These are phyloP conservation scores for Coemansia sp. DNA, from an alignment of 371 early-diverging fungal genomes.

Conservation along the genomic window DNA sequence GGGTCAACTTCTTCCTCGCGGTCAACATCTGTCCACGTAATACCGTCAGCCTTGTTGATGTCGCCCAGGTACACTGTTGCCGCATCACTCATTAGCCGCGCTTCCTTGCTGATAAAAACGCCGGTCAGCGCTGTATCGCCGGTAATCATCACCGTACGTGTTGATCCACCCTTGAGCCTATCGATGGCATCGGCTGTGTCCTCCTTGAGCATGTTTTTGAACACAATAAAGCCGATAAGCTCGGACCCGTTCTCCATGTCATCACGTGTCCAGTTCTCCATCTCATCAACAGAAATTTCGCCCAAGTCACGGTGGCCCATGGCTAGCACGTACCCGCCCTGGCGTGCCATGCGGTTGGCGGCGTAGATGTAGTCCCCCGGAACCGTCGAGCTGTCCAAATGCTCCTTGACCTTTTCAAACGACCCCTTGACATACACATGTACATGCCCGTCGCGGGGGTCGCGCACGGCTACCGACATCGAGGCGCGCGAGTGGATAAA, in stretches of 20 bases:
- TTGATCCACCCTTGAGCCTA: conserved; percentile 71
- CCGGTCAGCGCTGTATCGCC: conserved; percentile 92
- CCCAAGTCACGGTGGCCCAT: conserved; percentile 63
- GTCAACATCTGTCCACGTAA: conserved; percentile 62
- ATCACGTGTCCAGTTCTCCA: conserved; percentile 58
- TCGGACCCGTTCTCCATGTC: conserved; percentile 65
- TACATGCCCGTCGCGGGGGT: conserved; percentile 59
- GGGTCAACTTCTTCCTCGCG: conserved; percentile 53
- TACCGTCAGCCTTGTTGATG: conserved; percentile 36
- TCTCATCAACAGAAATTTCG: conserved; percentile 55
- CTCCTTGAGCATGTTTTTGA: conserved; percentile 83
- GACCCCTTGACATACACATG: conserved; percentile 83
- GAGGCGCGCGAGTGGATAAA: conserved; percentile 83
- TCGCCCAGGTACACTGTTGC: conserved; percentile 60
- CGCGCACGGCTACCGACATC: conserved; percentile 80
- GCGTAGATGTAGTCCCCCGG: conserved; percentile 67
- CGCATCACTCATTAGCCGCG: conserved; percentile 36
- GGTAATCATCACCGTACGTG: conserved; percentile 87
- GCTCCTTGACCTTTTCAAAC: conserved; percentile 69
- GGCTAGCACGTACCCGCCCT: conserved; percentile 81
- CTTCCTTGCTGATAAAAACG: conserved; percentile 66
- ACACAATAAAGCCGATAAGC: conserved; percentile 76
- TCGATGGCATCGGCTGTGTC: conserved; percentile 73
- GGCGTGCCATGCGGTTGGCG: conserved; percentile 60
- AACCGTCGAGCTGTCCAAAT: conserved; percentile 55